These are phyloP conservation scores for Pugionium cornutum DNA, from an alignment of 345 rosid species.

Conservation along the genomic window DNA sequence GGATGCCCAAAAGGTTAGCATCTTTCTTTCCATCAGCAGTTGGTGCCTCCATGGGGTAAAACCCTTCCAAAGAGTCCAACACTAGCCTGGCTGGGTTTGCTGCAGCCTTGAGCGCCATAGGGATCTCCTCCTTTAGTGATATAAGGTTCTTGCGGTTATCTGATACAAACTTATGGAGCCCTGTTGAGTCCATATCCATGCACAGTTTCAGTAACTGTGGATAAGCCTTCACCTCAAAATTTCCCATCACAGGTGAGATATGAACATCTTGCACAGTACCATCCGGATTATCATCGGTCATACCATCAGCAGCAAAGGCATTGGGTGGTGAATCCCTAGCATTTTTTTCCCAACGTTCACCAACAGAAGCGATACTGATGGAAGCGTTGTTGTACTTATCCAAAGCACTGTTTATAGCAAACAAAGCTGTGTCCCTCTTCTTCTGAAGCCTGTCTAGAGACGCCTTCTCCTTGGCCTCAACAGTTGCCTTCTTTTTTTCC, in stretches of 20 bases:
- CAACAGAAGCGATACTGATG: constrained; percentile 41
- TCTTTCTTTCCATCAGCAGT: constrained; percentile 85
- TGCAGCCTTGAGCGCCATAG: constrained; percentile 75
- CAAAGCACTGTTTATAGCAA: constrained; percentile 60
- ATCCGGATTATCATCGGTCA: constrained; percentile 30
- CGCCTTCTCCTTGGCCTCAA: constrained; percentile 77
- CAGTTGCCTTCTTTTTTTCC: constrained; percentile 79
- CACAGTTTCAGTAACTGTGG: constrained; percentile 81
- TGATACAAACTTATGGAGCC: constrained; percentile 91
- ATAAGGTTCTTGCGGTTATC: constrained; percentile 98
- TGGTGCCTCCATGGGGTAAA: constrained; percentile 65
- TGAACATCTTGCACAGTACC: constrained; percentile 55
- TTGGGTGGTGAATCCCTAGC: constrained; percentile 47
- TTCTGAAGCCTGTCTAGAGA: constrained; percentile 78
- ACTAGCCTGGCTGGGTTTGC: constrained; percentile 75
- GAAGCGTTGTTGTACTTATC: constrained; percentile 67
- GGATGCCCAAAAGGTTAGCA: constrained; percentile 78
- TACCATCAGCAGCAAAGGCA: constrained; percentile 47
- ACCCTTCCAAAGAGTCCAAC: constrained; percentile 78
- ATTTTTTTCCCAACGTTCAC: constrained; percentile 43
- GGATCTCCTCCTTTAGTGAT: constrained; percentile 84
- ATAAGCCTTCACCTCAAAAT: constrained; percentile 63
- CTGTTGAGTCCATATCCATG: constrained; percentile 80
- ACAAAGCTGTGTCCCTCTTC: constrained; percentile 86
- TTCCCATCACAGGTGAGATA: constrained; percentile 50